These are phyloP conservation scores for Crucibulum laeve DNA, from an alignment of 768 basidiomycete genomes.

Conservation along the genomic window DNA sequence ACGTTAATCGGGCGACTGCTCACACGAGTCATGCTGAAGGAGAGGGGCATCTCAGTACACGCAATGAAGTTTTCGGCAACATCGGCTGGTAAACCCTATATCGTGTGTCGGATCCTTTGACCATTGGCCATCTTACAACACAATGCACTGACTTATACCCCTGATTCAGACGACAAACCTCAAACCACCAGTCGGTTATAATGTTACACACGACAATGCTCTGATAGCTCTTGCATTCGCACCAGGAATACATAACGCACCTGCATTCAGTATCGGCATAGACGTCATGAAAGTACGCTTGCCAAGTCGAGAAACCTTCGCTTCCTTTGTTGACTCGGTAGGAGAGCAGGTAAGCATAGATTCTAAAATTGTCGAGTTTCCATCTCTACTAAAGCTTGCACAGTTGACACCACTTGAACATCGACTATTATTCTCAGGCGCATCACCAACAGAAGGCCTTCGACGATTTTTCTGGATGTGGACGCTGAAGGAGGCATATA, in stretches of 20 bases:
- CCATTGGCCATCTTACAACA: no score
- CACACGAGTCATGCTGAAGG: constrained; percentile 55
- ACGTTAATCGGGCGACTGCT: constrained; percentile 76
- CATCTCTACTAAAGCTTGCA: constrained; percentile 2
- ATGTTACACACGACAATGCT: constrained; percentile 78
- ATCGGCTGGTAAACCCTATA: constrained; percentile 69
- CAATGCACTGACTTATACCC: no score
- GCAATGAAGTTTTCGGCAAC: constrained; percentile 54
- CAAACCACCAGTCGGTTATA: constrained; percentile 65
- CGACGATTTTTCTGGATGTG: constrained; percentile 75
- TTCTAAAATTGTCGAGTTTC: background rate
- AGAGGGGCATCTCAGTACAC: constrained; percentile 45
- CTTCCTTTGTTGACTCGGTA: constrained; percentile 59
- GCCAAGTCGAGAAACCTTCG: constrained; percentile 52
- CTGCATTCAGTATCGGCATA: constrained; percentile 64
- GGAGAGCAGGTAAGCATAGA: constrained; percentile 48
- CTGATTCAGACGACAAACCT: constrained; percentile 22
- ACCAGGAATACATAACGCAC: constrained; percentile 33
- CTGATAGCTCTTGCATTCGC: constrained; percentile 67
- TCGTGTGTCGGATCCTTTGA: constrained; percentile 40
- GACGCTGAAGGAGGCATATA: constrained; percentile 91
- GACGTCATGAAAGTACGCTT: constrained; percentile 79
- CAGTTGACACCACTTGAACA: constrained; percentile 44
- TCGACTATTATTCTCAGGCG: constrained; percentile 29
- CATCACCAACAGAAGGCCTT: constrained; percentile 47